Conservation (phyloP, 1,284 basidiomycete genomes). For the Cerrena zonata region DNA sequence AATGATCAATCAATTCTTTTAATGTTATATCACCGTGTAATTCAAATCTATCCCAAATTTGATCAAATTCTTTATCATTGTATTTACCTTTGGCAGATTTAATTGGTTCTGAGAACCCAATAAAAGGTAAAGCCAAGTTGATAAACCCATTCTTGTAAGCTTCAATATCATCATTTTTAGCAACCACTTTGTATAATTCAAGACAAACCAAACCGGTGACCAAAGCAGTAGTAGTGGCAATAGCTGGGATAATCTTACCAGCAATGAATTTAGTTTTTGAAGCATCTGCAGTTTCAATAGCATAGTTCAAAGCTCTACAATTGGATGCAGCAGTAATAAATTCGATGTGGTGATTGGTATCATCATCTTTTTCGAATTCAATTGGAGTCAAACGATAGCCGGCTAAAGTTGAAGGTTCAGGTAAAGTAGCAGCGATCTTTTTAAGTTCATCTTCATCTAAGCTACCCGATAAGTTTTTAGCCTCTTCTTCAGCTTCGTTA, state of each 20-base stretch:
- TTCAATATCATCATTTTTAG: constrained; percentile 88
- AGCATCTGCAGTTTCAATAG: constrained; percentile 81
- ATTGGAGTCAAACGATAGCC: constrained; percentile 93
- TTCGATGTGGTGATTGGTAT: constrained; percentile 97
- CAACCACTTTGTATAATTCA: constrained; percentile 97
- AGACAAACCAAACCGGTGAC: constrained; percentile 94
- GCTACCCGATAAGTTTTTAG: no score
- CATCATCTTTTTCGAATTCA: constrained; percentile 99
- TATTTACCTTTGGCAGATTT: constrained; percentile 87
- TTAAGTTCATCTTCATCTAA: no score
- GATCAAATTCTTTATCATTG: constrained; percentile 85
- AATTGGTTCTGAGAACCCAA: constrained; percentile 98
- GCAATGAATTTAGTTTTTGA: constrained; percentile 98
- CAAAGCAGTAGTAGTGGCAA: constrained; percentile 95
- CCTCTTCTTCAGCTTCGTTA: no score
- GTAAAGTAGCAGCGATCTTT: no score
- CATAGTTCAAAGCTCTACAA: constrained; percentile 93
- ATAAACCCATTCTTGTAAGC: constrained; percentile 98
- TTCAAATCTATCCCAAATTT: constrained; percentile 96
- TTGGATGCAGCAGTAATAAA: constrained; percentile 99
- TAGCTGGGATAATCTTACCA: constrained; percentile 99
- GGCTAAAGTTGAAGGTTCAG: constrained; percentile 84
- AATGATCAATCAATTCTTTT: constrained; percentile 80
- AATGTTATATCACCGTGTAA: constrained; percentile 87
- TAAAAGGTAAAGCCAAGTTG: constrained; percentile 97